Evolutionary conservation across 257 asterid species (phyloP).

Genomic region (Solanum rostratum): DNA sequence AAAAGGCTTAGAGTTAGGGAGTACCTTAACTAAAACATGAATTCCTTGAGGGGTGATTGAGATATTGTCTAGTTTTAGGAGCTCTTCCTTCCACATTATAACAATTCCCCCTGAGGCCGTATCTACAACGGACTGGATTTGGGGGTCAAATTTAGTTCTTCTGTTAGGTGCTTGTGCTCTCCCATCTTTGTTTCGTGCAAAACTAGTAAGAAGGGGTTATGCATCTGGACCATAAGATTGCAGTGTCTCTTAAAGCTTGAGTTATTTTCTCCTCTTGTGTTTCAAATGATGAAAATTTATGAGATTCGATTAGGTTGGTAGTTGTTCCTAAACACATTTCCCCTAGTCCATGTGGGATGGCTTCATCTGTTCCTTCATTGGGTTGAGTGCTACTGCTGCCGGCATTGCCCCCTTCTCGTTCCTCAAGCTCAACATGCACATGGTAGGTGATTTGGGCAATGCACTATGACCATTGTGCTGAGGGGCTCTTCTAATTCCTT

Average conservation of each 20-base stretch:
- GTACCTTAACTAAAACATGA: background rate
- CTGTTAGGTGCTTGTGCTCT: no score
- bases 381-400: background rate
- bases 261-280: background rate
- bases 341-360: background rate
- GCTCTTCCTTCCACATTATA: background rate
- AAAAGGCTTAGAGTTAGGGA: background rate
- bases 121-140: no score
- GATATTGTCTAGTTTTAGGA: no score
- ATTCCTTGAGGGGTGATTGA: background rate
- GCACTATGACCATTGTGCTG: background rate
- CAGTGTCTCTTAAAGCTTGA: background rate
- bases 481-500: background rate
- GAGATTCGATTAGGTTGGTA: rapidly evolving
- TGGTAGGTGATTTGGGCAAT: no score
- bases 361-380: no score
- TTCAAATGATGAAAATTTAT: background rate
- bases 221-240: no score
- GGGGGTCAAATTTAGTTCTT: no score
- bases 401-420: background rate
- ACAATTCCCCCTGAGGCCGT: rapidly evolving
- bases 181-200: no score
- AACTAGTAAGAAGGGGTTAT: rapidly evolving
- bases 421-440: background rate
- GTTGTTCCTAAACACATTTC: no score